phyloP scores from a whole-genome alignment of 371 early-diverging fungal species.

The Mucor irregularis region DNA sequence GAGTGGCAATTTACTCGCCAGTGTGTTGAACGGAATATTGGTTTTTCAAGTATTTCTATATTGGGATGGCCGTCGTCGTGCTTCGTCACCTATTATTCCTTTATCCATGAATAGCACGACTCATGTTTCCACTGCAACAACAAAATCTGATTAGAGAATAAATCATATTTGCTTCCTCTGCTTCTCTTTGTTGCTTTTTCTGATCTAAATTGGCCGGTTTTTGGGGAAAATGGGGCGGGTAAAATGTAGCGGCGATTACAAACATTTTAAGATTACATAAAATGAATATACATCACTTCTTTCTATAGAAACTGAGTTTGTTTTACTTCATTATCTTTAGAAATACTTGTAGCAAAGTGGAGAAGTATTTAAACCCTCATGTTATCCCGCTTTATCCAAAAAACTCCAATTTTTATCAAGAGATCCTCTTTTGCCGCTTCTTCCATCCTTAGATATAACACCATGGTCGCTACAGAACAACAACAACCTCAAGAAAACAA shows the following conservation, averaged over 20 bases:
- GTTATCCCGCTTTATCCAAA: not conserved
- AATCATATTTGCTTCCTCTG: no score
- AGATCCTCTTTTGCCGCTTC: no score
- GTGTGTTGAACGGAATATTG: slow-evolving; percentile 76
- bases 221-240: not conserved
- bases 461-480: slow-evolving; percentile 13
- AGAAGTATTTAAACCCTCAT: not conserved
- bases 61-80: slow-evolving; percentile 50
- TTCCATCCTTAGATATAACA: not conserved
- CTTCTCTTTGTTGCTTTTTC: no score
- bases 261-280: not conserved
- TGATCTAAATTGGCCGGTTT: no score
- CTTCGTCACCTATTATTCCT: not conserved
- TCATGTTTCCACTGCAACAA: not conserved
- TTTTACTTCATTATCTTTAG: no score
- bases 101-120: not conserved
- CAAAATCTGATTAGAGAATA: no score
- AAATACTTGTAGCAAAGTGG: no score
- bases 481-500: not conserved
- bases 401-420: not conserved
- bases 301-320: no score
- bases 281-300: no score
- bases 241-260: not conserved
- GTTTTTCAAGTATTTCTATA: slow-evolving; percentile 81
- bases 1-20: slow-evolving; percentile 68